These are phyloP conservation scores for Patellifolia procumbens DNA, from an alignment of 179 eudicot species.

Conservation along the genomic window DNA sequence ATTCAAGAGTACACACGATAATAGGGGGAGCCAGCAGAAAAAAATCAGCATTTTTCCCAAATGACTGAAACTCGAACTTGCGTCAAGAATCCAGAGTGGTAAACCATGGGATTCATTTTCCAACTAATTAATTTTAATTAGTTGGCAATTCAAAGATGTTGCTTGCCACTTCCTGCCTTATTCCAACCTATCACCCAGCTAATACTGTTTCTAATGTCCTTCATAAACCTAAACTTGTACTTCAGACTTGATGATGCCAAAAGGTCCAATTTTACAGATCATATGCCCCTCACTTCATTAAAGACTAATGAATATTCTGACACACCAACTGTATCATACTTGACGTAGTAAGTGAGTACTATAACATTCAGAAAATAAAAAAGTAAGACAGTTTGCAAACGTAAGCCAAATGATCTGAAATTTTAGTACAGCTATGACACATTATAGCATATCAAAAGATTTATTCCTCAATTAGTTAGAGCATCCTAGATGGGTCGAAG, in stretches of 20 bases:
- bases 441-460: no score
- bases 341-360: not conserved
- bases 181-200: not conserved
- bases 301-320: not conserved
- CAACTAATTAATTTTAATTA: not conserved
- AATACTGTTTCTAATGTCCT: not conserved
- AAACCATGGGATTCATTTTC: not conserved
- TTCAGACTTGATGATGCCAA: not conserved
- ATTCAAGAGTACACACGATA: not conserved
- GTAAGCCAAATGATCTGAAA: not conserved
- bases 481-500: not conserved
- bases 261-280: not conserved
- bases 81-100: not conserved
- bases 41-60: not conserved
- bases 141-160: slow-evolving; percentile 2
- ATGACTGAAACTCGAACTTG: not conserved
- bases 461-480: no score
- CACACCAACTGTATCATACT: not conserved
- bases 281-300: not conserved
- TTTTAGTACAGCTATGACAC: no score
- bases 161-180: not conserved
- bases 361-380: not conserved
- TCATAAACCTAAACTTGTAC: not conserved
- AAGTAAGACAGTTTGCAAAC: not conserved
- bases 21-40: no score